phyloP scores from a whole-genome alignment of 2,329 filamentous ascomycete genomes.

The Akanthomyces lecanii region DNA sequence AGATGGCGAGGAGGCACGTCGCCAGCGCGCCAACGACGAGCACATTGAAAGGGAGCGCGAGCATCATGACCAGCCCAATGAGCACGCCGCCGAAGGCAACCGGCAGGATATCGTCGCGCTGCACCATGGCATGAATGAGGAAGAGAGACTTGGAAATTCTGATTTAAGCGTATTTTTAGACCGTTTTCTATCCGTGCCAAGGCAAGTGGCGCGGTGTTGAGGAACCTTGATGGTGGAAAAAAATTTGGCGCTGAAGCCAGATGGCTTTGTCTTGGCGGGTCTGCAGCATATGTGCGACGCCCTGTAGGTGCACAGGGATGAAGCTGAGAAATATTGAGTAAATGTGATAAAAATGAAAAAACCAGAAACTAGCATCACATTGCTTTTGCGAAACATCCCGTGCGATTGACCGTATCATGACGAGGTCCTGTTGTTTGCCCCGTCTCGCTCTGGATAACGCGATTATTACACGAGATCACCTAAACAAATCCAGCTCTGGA shows the following conservation, averaged over 20 bases:
- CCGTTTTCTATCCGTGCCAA: neutral
- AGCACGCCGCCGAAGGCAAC: conserved; percentile 10
- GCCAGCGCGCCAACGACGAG: conserved; percentile 6
- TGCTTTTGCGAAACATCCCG: no score
- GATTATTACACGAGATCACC: no score
- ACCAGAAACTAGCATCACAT: neutral
- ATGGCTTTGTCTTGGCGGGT: neutral
- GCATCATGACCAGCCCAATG: conserved; percentile 10
- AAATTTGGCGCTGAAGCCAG: conserved; percentile 6
- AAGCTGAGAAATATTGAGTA: neutral
- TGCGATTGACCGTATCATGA: no score
- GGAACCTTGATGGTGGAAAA: conserved; percentile 11
- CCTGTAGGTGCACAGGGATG: neutral
- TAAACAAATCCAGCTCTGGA: no score
- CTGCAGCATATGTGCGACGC: neutral
- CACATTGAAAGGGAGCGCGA: conserved; percentile 10
- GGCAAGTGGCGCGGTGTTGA: neutral
- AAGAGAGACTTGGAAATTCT: neutral
- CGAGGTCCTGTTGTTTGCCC: no score
- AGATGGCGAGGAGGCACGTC: conserved; percentile 1
- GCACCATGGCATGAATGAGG: conserved; percentile 7
- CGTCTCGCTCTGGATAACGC: no score
- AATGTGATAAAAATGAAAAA: neutral
- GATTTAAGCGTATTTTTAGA: neutral
- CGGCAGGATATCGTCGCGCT: conserved; percentile 8